Conservation (phyloP, 495 filamentous ascomycete species). For the Penicillium cinerascens region DNA sequence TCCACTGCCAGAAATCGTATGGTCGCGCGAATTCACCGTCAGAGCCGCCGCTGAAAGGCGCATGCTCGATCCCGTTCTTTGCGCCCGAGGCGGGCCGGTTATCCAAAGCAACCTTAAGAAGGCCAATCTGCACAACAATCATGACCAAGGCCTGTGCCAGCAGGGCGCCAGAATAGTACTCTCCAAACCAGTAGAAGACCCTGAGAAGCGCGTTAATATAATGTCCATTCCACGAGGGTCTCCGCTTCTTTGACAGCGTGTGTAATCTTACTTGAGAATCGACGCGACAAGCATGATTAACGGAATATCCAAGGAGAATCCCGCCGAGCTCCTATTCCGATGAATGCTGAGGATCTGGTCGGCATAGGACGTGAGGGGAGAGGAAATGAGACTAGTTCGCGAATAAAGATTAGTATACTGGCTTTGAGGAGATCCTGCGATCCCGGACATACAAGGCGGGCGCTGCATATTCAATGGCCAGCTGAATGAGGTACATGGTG, state of each 20-base stretch:
- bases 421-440: not conserved
- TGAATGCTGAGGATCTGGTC: slow-evolving; percentile 93
- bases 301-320: slow-evolving; percentile 89
- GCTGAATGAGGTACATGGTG: slow-evolving; percentile 39
- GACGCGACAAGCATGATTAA: slow-evolving; percentile 97
- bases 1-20: slow-evolving; percentile 96
- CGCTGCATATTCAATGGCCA: slow-evolving; percentile 45
- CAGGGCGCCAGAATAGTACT: slow-evolving; percentile 73
- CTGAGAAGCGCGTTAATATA: slow-evolving; percentile 34
- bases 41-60: slow-evolving; percentile 36
- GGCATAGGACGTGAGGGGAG: slow-evolving; percentile 80
- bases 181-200: slow-evolving; percentile 93
- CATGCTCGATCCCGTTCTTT: slow-evolving; percentile 49
- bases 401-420: slow-evolving; percentile 6
- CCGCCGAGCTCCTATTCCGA: slow-evolving; percentile 72
- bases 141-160: slow-evolving; percentile 85
- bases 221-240: not conserved
- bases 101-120: slow-evolving; percentile 87
- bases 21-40: slow-evolving; percentile 51
- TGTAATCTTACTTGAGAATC: slow-evolving; percentile 67
- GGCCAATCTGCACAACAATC: slow-evolving; percentile 73
- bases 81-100: slow-evolving; percentile 68
- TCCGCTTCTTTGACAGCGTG: not conserved
- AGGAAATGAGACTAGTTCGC: slow-evolving; percentile 60
- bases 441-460: slow-evolving; percentile 39